These are phyloP conservation scores for Leishmania aethiopica DNA, from an alignment of 208 protist genomes.

Conservation along the genomic window DNA sequence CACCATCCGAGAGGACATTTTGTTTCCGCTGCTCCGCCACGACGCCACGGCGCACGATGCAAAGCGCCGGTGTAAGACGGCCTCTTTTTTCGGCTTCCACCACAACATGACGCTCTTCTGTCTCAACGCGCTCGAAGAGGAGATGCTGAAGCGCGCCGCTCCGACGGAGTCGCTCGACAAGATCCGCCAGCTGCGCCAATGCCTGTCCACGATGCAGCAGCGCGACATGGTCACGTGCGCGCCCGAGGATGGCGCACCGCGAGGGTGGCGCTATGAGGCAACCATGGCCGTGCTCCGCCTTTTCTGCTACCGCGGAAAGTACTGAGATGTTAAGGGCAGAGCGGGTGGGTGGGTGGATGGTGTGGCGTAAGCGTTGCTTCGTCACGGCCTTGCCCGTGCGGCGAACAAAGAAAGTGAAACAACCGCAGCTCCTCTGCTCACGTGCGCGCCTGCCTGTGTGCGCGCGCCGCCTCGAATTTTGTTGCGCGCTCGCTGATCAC, in stretches of 20 bases:
- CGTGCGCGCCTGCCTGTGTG: not conserved
- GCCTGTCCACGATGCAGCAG: slow-evolving; percentile 45
- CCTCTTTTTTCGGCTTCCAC: slow-evolving; percentile 85
- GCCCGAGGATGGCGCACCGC: slow-evolving; percentile 17
- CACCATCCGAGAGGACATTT: slow-evolving; percentile 88
- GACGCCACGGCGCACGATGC: slow-evolving; percentile 78
- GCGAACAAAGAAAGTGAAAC: no score
- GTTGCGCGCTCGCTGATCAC: not conserved
- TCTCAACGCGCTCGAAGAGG: slow-evolving; percentile 76
- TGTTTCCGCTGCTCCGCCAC: slow-evolving; percentile 86
- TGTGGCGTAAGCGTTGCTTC: not conserved
- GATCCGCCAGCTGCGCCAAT: slow-evolving; percentile 66
- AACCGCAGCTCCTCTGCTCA: not conserved
- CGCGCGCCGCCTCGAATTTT: not conserved
- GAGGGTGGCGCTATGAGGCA: slow-evolving; percentile 58
- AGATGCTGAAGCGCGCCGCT: slow-evolving; percentile 61
- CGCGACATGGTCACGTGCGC: slow-evolving; percentile 13
- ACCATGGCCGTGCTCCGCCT: slow-evolving; percentile 70
- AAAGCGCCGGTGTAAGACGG: slow-evolving; percentile 71
- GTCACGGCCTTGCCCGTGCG: not conserved
- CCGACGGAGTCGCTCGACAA: slow-evolving; percentile 52
- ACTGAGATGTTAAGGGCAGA: not conserved
- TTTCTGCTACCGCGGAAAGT: slow-evolving; percentile 55
- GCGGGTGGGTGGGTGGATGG: not conserved
- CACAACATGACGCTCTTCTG: slow-evolving; percentile 86